Evolutionary conservation across 345 rosid genomes (phyloP), one percentile per base, ranked within the genome.

Genomic region (Geranium brycei): DNA sequence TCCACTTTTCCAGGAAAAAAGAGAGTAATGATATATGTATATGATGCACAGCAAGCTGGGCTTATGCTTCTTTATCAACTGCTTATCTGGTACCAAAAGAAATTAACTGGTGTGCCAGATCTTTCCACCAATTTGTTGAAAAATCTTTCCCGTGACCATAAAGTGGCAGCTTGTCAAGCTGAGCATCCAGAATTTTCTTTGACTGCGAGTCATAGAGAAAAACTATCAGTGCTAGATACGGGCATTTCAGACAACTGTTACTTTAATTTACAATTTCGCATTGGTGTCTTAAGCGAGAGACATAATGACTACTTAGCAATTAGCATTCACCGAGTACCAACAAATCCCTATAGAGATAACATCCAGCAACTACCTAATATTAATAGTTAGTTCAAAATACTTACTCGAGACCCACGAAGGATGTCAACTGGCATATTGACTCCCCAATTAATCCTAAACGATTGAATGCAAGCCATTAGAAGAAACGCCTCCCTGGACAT

Each of bases 341-440:
- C 41, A 35, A 35, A 35, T 4, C 41, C 5, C 41, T 4, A 35
- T 35, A 35, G 5, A 35, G 41, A 35, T 35, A 35, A 4, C 41
- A 35, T 35, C 41, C 41, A 35, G 10, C 41, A 7, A 35, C 5
- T 35, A 35, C 5, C 41, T 4, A 35, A 4, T 35, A 35, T 35
- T 35, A 35, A 35, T 35, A 35, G 41, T 35, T 35, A 4, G 5
- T 35, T 23, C 28, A 23, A 23, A 35, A 35, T 7, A 64, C 84
- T 69, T 71, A 80, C 84, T 64, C 79, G 74, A 71, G 84, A 80
- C 18, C 84, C 84, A 63, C 81, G 81, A 51, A 80, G 84, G 67
- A 80, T 73, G 30, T 80, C 84, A 63, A 77, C 61, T 1, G 79
- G 81, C 75, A 77, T 62, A 64, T 77, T 80, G 32, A 80, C 76